Percentiles rank a stretch among this genome's conserved stretches.
Conservation (phyloP, 176 grass and related monocot genomes). For the Ensete ventricosum region DNA sequence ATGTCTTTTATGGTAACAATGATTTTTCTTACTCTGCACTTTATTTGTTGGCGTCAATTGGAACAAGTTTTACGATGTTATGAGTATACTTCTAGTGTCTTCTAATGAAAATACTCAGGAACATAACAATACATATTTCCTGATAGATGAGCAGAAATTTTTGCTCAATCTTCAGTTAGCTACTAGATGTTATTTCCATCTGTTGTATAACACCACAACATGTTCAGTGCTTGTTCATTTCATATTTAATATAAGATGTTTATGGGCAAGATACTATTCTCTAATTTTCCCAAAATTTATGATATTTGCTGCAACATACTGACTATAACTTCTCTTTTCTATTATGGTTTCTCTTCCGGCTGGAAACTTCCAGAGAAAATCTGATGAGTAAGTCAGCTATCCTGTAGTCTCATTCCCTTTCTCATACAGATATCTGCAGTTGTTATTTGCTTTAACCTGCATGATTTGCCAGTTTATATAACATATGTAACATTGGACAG, state of each 20-base stretch:
- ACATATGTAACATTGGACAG: background rate
- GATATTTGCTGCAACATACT: constrained; percentile 20
- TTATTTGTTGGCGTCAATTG: background rate
- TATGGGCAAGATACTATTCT: background rate
- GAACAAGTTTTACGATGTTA: background rate
- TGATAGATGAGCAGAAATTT: background rate
- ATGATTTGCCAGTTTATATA: background rate
- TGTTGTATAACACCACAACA: background rate
- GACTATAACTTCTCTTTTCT: constrained; percentile 25
- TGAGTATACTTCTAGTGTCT: background rate
- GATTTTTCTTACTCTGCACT: background rate
- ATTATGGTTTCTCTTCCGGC: constrained; percentile 25
- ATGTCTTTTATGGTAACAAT: background rate
- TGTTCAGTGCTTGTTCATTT: background rate
- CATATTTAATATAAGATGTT: background rate
- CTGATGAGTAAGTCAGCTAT: constrained; percentile 84
- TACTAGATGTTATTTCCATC: background rate
- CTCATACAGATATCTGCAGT: constrained; percentile 1
- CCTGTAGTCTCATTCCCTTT: background rate
- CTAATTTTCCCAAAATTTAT: background rate
- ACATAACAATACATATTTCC: background rate
- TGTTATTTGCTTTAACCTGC: background rate
- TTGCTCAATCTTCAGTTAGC: background rate
- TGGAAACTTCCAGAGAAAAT: constrained; percentile 69
- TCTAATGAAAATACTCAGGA: background rate